Conservation (phyloP, 2,329 filamentous ascomycete genomes). For the Lecanicillium sp. region DNA sequence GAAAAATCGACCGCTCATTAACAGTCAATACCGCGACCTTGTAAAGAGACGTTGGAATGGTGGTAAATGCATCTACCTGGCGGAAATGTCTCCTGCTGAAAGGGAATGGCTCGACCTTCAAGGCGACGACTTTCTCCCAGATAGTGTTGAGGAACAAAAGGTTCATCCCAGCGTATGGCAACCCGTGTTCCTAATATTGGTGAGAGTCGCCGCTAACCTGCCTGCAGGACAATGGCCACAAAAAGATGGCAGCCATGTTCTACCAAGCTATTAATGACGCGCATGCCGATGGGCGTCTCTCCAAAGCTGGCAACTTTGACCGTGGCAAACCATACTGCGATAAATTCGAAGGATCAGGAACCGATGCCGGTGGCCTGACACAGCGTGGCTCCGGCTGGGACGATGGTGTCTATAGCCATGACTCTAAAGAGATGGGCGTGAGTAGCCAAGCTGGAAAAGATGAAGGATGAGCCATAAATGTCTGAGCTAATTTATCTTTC, state of each 20-base stretch:
- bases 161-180: too few species aligned
- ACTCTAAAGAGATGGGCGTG: conserved; percentile 10
- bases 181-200: too few species aligned
- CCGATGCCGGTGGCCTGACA: conserved; percentile 15
- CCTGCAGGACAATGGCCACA: conserved; percentile 25
- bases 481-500: too few species aligned
- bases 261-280: conserved; percentile 19
- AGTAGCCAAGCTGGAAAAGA: conserved; percentile 11
- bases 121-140: conserved; percentile 25
- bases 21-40: conserved; percentile 21
- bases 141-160: too few species aligned
- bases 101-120: conserved; percentile 18
- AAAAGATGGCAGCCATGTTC: conserved; percentile 29
- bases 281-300: conserved; percentile 4
- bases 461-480: too few species aligned
- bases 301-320: neutral
- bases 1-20: conserved; percentile 19
- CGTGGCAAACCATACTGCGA: conserved; percentile 10
- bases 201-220: too few species aligned
- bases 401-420: conserved; percentile 21
- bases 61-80: conserved; percentile 8
- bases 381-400: conserved; percentile 20
- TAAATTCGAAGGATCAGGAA: conserved; percentile 15
- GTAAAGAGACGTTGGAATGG: conserved; percentile 4
- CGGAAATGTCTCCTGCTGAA: conserved; percentile 8